Conservation (phyloP, 352 stramenopile genomes). For the Pythium aphanidermatum region DNA sequence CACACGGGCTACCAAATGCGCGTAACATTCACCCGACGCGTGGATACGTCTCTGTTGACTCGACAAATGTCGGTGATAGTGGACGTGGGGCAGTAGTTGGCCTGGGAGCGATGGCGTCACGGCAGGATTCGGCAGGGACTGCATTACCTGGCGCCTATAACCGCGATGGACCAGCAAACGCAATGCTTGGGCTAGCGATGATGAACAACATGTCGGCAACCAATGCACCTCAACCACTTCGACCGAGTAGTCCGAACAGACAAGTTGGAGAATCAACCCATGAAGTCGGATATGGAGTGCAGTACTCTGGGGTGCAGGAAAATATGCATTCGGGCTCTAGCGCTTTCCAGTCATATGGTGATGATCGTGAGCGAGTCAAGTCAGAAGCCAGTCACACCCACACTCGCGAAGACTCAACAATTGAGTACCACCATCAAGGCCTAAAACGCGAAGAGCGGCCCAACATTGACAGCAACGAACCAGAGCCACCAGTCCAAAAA, state of each 20-base stretch:
- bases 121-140: slow-evolving; percentile 4
- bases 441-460: not conserved
- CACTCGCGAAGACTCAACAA: too few species aligned
- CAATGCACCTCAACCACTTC: slow-evolving; percentile 13
- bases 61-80: not conserved
- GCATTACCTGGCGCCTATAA: slow-evolving; percentile 9
- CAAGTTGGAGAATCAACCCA: too few species aligned
- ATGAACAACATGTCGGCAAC: slow-evolving; percentile 38
- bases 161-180: slow-evolving; percentile 31
- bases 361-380: too few species aligned
- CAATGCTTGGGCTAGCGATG: slow-evolving; percentile 55
- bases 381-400: too few species aligned
- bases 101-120: slow-evolving; percentile 1
- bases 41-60: slow-evolving; percentile 14
- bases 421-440: not conserved
- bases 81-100: not conserved
- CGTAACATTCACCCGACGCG: slow-evolving; percentile 11
- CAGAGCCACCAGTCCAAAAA: slow-evolving; percentile 13
- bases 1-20: slow-evolving; percentile 1
- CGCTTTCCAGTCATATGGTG: too few species aligned
- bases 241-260: slow-evolving; percentile 6
- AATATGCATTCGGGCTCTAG: too few species aligned
- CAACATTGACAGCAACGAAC: slow-evolving; percentile 6
- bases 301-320: too few species aligned
- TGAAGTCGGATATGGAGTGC: too few species aligned